Conservation (phyloP, 352 stramenopile species). For the Phytophthora meadii region DNA sequence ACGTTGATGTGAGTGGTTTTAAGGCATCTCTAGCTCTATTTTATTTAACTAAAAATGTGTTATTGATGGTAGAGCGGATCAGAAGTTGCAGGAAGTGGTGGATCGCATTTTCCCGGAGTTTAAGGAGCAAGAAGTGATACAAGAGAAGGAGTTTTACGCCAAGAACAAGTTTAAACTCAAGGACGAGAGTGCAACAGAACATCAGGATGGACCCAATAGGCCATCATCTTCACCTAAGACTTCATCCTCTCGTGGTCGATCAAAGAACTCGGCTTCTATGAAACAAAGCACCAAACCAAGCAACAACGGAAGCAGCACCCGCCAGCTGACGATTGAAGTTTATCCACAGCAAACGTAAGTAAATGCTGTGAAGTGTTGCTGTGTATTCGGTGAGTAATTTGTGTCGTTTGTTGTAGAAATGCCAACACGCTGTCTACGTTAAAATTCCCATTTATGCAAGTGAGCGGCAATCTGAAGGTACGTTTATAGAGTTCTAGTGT, state of each 20-base stretch:
- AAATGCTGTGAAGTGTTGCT: background rate
- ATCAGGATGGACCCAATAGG: constrained; percentile 4
- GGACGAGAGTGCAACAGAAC: constrained; percentile 21
- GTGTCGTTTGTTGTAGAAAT: constrained; percentile 18
- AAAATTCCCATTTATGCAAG: constrained; percentile 61
- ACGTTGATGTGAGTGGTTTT: constrained; percentile 61
- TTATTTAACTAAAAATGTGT: background rate
- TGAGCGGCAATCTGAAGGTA: constrained; percentile 70
- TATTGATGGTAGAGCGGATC: constrained; percentile 58
- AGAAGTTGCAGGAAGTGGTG: constrained; percentile 76
- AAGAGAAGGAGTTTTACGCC: constrained; percentile 71
- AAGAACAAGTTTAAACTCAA: constrained; percentile 65
- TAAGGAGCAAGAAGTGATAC: constrained; percentile 50
- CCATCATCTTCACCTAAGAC: constrained; percentile 13
- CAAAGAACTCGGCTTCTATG: constrained; percentile 13
- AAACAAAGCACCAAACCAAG: constrained; percentile 6
- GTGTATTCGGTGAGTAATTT: background rate
- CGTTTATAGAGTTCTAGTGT: background rate
- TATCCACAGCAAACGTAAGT: constrained; percentile 48
- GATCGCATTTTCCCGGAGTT: constrained; percentile 80
- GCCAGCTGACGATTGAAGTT: constrained; percentile 53
- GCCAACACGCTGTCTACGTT: constrained; percentile 38
- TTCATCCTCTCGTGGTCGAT: constrained; percentile 10
- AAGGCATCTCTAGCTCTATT: background rate
- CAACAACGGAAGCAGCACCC: constrained; percentile 7